A percentile compares a stretch with the other conserved stretches of the same genome.
phyloP scores from a whole-genome alignment of 169 alveolate species.

The Cryptosporidium felis region DNA sequence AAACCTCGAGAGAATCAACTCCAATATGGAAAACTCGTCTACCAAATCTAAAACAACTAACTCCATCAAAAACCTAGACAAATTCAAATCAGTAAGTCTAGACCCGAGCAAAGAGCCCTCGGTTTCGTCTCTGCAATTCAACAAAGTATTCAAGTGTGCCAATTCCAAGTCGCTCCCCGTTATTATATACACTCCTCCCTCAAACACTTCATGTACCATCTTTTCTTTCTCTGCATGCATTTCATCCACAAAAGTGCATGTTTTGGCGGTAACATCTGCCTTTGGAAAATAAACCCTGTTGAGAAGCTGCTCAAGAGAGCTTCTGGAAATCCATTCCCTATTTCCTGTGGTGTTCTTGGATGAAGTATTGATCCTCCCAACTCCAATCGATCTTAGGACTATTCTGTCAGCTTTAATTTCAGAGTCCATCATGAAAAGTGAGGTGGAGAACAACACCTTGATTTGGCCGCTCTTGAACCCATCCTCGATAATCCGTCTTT shows the following conservation, averaged over 20 bases:
- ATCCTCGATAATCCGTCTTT: constrained; percentile 28
- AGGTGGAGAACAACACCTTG: constrained; percentile 16
- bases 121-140: not conserved
- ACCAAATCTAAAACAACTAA: constrained; percentile 16
- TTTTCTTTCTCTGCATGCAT: not conserved
- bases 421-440: not conserved
- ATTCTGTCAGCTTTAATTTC: constrained; percentile 16
- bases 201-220: not conserved
- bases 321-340: constrained; percentile 42
- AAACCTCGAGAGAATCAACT: not conserved
- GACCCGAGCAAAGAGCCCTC: not conserved
- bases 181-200: not conserved
- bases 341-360: constrained; percentile 3
- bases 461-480: not conserved
- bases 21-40: not conserved
- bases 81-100: constrained; percentile 12
- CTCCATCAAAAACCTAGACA: constrained; percentile 24
- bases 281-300: not conserved
- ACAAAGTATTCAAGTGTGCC: not conserved
- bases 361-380: constrained; percentile 18
- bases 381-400: constrained; percentile 49
- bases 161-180: constrained; percentile 3
- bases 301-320: not conserved
- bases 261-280: not conserved
- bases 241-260: no score